Conservation (phyloP, 495 filamentous ascomycete genomes). For the Aspergillus bertholletiae region DNA sequence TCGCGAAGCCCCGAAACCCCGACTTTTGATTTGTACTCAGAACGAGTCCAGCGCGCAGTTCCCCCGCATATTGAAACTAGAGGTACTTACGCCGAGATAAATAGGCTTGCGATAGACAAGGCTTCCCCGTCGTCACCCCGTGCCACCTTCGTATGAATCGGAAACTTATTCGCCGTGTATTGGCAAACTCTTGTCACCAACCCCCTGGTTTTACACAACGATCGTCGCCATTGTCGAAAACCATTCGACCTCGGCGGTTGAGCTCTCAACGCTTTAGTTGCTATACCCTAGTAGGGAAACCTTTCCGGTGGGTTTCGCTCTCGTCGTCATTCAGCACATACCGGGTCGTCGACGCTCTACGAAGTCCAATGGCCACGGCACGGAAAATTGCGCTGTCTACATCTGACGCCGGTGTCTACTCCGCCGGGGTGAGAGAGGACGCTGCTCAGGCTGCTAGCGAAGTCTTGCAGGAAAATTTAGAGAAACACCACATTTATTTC, state of each 20-base stretch:
- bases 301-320: not conserved
- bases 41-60: no score
- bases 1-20: not conserved
- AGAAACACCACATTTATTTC: conserved; percentile 75
- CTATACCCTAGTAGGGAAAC: not conserved
- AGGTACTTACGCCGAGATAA: not conserved
- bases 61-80: not conserved
- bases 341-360: not conserved
- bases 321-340: not conserved
- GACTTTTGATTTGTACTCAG: not conserved
- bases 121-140: not conserved
- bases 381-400: conserved; percentile 56
- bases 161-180: not conserved
- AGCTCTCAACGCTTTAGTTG: not conserved
- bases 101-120: not conserved
- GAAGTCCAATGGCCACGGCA: conserved; percentile 56
- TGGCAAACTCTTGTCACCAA: not conserved
- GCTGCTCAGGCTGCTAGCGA: conserved; percentile 58
- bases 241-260: not conserved
- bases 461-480: conserved; percentile 70
- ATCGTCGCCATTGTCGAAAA: not conserved
- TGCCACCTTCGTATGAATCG: not conserved
- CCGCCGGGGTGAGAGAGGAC: conserved; percentile 48
- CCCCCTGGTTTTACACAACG: not conserved
- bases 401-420: conserved; percentile 57